Conservation (phyloP, 257 asterid species). For the Solanum paucissectum region DNA sequence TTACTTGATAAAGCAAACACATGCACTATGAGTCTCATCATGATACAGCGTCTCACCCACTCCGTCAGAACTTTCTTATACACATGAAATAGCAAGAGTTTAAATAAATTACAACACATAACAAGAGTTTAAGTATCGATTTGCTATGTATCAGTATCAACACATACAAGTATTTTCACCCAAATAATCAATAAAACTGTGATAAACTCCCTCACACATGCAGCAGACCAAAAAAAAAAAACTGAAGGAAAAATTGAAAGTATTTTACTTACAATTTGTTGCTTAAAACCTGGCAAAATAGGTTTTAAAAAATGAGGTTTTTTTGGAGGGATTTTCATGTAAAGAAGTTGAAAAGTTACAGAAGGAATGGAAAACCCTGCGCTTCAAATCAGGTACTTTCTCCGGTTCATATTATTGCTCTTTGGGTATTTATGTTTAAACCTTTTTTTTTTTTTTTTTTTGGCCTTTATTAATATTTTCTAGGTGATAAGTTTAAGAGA, state of each 20-base stretch:
- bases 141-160: neutral
- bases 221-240: neutral
- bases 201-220: neutral
- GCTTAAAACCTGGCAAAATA: slow-evolving; percentile 2
- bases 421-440: neutral
- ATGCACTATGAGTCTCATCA: neutral
- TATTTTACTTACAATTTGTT: neutral
- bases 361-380: neutral
- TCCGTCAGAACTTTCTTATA: too few relatives aligned
- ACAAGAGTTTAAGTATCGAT: neutral
- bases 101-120: neutral
- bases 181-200: neutral
- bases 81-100: neutral
- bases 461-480: too few relatives aligned
- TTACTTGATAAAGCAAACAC: neutral
- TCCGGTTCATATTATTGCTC: neutral
- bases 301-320: slow-evolving; percentile 13
- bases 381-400: neutral
- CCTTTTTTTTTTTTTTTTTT: too few relatives aligned
- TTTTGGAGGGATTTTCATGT: neutral
- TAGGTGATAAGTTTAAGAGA: too few relatives aligned
- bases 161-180: neutral
- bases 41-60: too few relatives aligned
- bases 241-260: neutral
- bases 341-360: neutral